Conservation (phyloP, 2,329 filamentous ascomycete genomes). For the Sclerotinia glacialis region DNA sequence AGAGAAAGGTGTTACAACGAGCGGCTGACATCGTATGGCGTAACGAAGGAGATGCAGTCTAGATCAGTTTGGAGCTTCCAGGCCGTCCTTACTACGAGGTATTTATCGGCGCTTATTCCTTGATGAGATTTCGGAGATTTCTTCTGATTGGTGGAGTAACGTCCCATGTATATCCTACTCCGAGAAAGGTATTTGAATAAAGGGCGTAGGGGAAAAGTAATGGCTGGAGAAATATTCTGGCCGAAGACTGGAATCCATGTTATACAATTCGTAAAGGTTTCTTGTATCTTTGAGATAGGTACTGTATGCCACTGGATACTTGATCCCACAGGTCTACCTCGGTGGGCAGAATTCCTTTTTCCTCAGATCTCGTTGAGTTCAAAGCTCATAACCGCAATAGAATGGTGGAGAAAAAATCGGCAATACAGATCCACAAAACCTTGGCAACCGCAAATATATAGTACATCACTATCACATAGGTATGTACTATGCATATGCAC, state of each 20-base stretch:
- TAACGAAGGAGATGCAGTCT: neutral
- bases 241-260: neutral
- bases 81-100: neutral
- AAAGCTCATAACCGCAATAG: neutral
- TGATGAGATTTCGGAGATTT: neutral
- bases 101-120: conserved; percentile 4
- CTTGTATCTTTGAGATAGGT: neutral
- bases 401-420: conserved; percentile 2
- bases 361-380: neutral
- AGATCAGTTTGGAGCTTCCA: neutral
- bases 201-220: neutral
- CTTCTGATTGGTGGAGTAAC: neutral
- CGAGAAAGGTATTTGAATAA: too few species aligned
- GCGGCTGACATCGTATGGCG: neutral
- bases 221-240: neutral
- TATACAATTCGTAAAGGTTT: neutral
- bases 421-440: neutral
- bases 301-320: neutral
- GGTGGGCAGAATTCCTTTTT: neutral
- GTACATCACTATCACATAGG: conserved; percentile 11
- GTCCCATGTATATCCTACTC: neutral
- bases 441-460: neutral
- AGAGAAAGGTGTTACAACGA: neutral
- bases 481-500: neutral
- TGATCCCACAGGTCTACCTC: too few species aligned